These are phyloP conservation scores for Solanum chiquidenum DNA, from an alignment of 257 asterid species.

Conservation along the genomic window DNA sequence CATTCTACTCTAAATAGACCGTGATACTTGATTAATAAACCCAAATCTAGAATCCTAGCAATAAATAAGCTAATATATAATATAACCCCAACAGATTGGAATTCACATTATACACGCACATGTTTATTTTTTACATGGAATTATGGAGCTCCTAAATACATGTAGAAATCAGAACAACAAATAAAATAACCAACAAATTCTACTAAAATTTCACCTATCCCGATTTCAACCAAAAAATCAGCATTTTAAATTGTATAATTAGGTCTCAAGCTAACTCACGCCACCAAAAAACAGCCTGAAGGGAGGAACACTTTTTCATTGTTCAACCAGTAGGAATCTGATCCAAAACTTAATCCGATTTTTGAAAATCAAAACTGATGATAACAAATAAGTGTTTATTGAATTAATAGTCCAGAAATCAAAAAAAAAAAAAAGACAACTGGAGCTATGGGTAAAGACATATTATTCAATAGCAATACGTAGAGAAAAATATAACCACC, in stretches of 20 bases:
- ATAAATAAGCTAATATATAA: not conserved
- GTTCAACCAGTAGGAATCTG: not conserved
- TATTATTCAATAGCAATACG: not conserved
- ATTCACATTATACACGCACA: not conserved
- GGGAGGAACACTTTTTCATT: too few relatives aligned
- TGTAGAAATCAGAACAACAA: not conserved
- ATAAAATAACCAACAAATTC: not conserved
- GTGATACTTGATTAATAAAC: not conserved
- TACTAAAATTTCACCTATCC: not conserved
- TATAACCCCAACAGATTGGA: not conserved
- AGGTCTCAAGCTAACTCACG: too few relatives aligned
- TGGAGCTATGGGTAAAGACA: not conserved
- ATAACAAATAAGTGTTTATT: not conserved
- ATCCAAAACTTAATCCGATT: not conserved
- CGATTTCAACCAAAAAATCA: not conserved
- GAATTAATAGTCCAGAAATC: not conserved
- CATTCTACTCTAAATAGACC: not conserved
- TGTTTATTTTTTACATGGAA: not conserved
- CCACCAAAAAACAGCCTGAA: too few relatives aligned
- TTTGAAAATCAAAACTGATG: not conserved
- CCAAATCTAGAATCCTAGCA: not conserved
- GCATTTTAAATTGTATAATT: not conserved
- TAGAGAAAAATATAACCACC: not conserved
- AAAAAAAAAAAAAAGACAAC: not conserved
- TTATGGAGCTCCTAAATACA: not conserved